Base-by-base conservation (phyloP, 208 protist genomes). In the Wallacemonas sp. region DNA sequence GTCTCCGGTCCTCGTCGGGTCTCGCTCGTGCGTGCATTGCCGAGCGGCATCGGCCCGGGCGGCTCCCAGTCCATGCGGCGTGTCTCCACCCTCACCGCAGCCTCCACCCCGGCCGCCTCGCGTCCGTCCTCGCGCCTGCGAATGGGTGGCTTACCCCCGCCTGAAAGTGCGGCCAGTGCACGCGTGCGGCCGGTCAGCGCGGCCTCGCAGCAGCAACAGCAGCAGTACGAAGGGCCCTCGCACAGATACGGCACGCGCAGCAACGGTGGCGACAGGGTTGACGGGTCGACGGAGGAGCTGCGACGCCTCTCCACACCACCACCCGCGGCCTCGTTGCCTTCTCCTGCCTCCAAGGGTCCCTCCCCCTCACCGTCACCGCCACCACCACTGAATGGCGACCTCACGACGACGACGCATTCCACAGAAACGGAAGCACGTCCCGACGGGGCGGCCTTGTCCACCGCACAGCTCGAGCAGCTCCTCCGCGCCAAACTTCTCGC, bases 401-500 rank as follows among this genome's bases (percentile, higher is more conserved):
- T n/a, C n/a, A n/a, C n/a, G n/a, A n/a, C n/a, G n/a, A n/a, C n/a
- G n/a, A n/a, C n/a, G n/a, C n/a, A n/a, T n/a, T n/a, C 14, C 22
- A 29, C 46, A 52, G 46, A 28, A 52, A 0, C 22, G n/a, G 46
- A 52, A 23, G 46, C 22, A n/a, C 11, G 39, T 44, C 39, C 11
- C 39, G 11, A 18, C 39, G 11, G 39, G 12, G 12, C 11, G 39
- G 12, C 72, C 10, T 41, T 81, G 62, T 79, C 86, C 20, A 75
- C 82, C 22, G 70, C 62, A 23, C 74, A 77, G 28, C 55, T 93
- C 57, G 83, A 91, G 67, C 25, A 41, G 4, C 66, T 86, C 4
- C 62, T 93, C 23, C 75, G 84, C 12, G 70, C 57, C 3, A 88
- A 86, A 57, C 67, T 93, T 22, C 42, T 82, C 26, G 67, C 76